Evolutionary conservation across 345 rosid genomes (phyloP).

Genomic region (Gossypium bickii): DNA sequence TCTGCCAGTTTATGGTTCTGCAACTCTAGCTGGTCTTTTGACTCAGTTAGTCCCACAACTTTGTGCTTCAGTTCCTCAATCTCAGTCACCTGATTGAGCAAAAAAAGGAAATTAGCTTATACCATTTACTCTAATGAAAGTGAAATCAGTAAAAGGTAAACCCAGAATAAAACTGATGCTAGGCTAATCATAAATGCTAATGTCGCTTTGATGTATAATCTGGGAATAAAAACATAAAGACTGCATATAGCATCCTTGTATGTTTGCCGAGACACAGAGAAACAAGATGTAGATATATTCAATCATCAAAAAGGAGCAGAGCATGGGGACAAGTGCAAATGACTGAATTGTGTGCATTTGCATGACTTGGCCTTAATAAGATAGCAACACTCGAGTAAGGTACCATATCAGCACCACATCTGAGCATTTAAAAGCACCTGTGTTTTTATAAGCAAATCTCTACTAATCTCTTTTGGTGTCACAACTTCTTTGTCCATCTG

Average conservation of each 20-base stretch:
- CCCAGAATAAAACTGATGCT: not conserved
- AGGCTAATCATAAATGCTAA: not conserved
- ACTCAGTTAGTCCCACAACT: constrained; percentile 47
- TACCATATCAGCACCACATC: not conserved
- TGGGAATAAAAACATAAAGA: not conserved
- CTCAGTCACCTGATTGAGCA: constrained; percentile 46
- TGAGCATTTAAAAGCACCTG: constrained; percentile 7
- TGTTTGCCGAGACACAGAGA: not conserved
- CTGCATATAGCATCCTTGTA: not conserved
- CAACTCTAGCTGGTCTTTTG: constrained; percentile 64
- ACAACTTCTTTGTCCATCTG: constrained; percentile 11
- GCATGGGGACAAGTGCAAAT: not conserved
- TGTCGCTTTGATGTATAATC: not conserved
- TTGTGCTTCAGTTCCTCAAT: constrained; percentile 76
- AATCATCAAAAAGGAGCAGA: not conserved
- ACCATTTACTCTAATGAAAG: not conserved
- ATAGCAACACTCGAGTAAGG: not conserved
- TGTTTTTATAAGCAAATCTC: constrained; percentile 1
- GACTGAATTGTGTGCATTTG: not conserved
- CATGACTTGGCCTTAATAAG: not conserved
- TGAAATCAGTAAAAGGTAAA: not conserved
- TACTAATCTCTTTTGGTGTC: not conserved
- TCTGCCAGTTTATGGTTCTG: constrained; percentile 80
- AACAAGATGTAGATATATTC: not conserved
- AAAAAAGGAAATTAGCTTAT: constrained; percentile 13